Conservation (phyloP, 2,329 filamentous ascomycete genomes). For the Cladobotryum protrusum region DNA sequence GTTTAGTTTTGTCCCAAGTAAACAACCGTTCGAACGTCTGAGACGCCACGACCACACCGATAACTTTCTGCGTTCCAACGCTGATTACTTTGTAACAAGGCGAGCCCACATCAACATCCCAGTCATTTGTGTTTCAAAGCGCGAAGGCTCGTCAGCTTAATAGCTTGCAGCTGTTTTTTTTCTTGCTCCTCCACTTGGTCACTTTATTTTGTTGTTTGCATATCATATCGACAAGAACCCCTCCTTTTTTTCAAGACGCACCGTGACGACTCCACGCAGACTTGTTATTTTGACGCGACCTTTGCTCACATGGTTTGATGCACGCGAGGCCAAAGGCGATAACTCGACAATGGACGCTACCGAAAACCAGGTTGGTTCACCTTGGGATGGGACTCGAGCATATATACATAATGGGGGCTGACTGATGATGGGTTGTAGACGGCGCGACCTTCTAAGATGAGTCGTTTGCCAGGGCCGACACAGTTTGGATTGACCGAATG, state of each 20-base stretch:
- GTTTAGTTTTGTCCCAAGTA: neutral
- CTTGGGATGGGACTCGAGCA: no score
- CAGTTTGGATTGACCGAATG: conserved; percentile 43
- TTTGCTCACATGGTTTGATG: neutral
- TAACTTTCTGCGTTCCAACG: neutral
- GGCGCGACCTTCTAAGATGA: conserved; percentile 25
- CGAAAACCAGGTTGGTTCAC: conserved; percentile 25
- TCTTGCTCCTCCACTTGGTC: neutral
- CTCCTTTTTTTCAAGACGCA: no score
- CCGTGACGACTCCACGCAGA: neutral
- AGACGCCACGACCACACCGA: conserved; percentile 9
- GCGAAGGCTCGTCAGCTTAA: no score
- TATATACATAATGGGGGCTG: no score
- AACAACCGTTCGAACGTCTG: conserved; percentile 3
- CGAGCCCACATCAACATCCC: no score
- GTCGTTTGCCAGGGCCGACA: conserved; percentile 26
- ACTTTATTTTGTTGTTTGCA: neutral
- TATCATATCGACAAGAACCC: neutral
- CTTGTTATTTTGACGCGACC: conserved; percentile 9
- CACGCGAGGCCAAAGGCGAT: conserved; percentile 12
- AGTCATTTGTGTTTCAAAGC: no score
- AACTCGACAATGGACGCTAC: conserved; percentile 25
- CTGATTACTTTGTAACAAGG: no score
- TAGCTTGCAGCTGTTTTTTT: neutral
- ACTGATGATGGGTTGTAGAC: conserved; percentile 13